Conservation (phyloP, 148 eudicot genomes). For the Spergularia bocconei region DNA sequence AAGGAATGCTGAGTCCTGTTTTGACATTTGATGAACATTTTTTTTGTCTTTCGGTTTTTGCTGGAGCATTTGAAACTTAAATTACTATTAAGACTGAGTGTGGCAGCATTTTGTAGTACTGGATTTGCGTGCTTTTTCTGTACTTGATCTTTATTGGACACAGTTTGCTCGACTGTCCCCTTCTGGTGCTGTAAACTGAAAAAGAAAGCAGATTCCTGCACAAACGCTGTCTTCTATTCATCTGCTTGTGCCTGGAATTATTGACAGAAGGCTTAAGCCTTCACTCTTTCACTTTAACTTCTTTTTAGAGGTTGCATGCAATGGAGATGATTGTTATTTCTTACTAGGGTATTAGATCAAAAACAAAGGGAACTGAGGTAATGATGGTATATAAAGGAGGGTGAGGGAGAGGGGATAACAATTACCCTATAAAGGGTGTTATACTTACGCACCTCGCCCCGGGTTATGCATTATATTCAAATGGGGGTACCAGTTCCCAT, state of each 20-base stretch:
- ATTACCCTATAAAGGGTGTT: no score
- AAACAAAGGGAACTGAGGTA: no score
- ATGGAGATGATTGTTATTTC: no score
- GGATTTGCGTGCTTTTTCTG: neutral
- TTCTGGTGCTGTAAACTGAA: neutral
- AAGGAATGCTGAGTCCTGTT: constrained; percentile 2
- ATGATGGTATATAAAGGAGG: no score
- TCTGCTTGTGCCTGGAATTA: neutral
- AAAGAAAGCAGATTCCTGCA: neutral
- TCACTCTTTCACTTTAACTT: neutral
- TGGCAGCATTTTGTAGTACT: neutral
- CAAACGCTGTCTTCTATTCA: neutral
- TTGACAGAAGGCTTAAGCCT: neutral
- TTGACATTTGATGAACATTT: neutral
- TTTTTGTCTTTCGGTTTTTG: neutral
- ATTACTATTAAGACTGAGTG: neutral
- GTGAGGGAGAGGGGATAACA: no score
- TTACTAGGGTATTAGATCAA: no score
- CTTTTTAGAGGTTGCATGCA: no score
- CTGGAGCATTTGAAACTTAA: neutral
- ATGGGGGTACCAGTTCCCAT: no score
- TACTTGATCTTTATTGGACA: constrained; percentile 1
- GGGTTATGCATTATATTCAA: no score
- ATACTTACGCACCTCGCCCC: no score
- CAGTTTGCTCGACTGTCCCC: neutral